Evolutionary conservation across 306 rosid genomes (phyloP).

Genomic region (Lathyrus tuberosus): DNA sequence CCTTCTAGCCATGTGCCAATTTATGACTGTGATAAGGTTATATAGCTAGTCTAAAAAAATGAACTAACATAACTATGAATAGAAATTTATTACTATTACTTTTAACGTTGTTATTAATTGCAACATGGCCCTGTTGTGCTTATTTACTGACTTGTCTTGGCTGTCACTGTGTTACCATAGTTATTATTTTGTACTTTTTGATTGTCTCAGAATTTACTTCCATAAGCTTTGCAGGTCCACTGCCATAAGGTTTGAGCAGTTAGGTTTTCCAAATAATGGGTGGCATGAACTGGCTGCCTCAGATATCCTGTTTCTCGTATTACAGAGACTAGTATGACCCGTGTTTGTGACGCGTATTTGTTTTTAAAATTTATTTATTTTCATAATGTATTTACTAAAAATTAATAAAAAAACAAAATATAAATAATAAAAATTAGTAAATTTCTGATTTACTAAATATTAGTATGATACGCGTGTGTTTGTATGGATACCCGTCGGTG

Average conservation of each 20-base stretch:
- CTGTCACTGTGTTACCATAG: slow-evolving; percentile 27
- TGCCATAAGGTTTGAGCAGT: slow-evolving; percentile 6
- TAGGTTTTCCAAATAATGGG: not conserved
- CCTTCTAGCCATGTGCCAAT: slow-evolving; percentile 7
- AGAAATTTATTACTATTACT: not conserved
- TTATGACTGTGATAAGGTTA: slow-evolving; percentile 8
- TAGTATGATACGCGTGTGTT: too few species aligned
- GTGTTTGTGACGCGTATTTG: too few species aligned
- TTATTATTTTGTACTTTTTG: slow-evolving; percentile 40
- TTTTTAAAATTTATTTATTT: too few species aligned
- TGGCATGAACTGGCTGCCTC: not conserved
- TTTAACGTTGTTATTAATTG: slow-evolving; percentile 31
- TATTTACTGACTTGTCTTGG: slow-evolving; percentile 11
- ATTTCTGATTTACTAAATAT: too few species aligned
- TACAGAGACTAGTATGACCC: too few species aligned
- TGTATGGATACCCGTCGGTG: too few species aligned
- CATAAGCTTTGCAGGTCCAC: slow-evolving; percentile 10
- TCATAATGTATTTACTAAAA: too few species aligned
- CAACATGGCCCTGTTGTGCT: slow-evolving; percentile 32
- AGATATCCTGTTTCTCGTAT: not conserved
- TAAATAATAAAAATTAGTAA: too few species aligned
- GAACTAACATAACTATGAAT: not conserved
- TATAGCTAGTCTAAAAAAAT: not conserved
- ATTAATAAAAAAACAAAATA: too few species aligned
- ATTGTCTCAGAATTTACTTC: slow-evolving; percentile 28